Base-by-base conservation (phyloP, 2,329 filamentous ascomycete genomes). In the Colletotrichum shisoi region DNA sequence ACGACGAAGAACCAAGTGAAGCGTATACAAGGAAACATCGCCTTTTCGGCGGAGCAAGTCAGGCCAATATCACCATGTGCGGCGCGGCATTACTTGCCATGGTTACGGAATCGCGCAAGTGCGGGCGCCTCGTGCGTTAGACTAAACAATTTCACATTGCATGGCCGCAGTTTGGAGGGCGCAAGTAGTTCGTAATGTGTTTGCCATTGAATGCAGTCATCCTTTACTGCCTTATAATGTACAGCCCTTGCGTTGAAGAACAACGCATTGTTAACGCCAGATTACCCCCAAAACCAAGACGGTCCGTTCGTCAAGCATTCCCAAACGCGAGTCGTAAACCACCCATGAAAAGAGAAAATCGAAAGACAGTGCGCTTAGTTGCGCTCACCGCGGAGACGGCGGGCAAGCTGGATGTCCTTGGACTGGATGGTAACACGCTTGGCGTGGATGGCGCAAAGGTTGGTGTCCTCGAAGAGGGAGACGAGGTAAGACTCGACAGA, bases 371-470 rank as follows among this genome's bases (percentile, higher is more conserved):
- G 56, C 68, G 69, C 81, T 87, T 88, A 94, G 85, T 92, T 93
- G 81, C 92, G 91, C 86, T 95, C 94, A 73, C 95, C 95, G 77
- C 95, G 92, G 78, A 99, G 92, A 77, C 95, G 92, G 74, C 95
- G 91, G 76, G 94, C 94, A 57, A 98, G 89, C 84, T 98, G 94
- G 79, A 98, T 97, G 76, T 97, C 94, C 87, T 97, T 97, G 73
- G 89, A 90, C 83, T 94, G 94, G 83, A 98, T 98, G 77, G 94
- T 98, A 78, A 98, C 95, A 85, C 95, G 93, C 89, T 98, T 98
- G 83, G 95, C 94, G 84, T 98, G 95, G 81, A 98, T 97, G 78
- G 95, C 94, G 84, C 94, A 98, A 60, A 97, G 85, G 86, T 98
- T 98, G 84, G 94, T 97, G 80, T 98, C 94, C 83, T 98, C 94